Evolutionary conservation across 225 moss, liverwort and hornwort genomes (phyloP), one percentile per base, ranked within the genome.

Genomic region (Ulota crispa): DNA sequence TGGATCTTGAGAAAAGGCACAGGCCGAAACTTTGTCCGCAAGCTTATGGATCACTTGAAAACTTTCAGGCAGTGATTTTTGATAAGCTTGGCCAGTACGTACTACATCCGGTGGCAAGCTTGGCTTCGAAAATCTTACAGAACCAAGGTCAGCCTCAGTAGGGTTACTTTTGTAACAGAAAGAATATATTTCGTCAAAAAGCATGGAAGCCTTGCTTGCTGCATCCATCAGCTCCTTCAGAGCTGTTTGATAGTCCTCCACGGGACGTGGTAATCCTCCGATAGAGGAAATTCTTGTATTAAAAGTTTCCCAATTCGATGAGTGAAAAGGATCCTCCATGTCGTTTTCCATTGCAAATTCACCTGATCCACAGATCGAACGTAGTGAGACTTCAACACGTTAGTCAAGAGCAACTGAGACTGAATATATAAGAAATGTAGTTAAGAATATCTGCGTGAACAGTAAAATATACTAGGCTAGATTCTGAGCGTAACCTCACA

Each of bases 211-310:
- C 75, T 85, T 92, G 73, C 80, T 89, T 66, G 90, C 90, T 73
- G 92, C 90, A 75, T 90, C 88, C 79, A 76, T 66, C 45, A 93
- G 77, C 61, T 93, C 93, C 79, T 89, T 90, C 70, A 93, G 79
- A 52, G 87, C 90, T 61, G 31, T 83, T 66, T 87, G 87, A 77
- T 93, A 93, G 1, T 89, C 87, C 74, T 93, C 92, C 68, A 86
- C 76, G 42, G 92, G 86, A 70, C 88, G 89, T 15, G 84, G 83
- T 53, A 89, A 81, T 64, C 79, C 81, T 77, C 53, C 43, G 6
- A 76, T 72, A 52, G 53, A 61, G 31, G 83, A 72, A 55, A 71
- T 82, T 61, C 71, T 81, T 81, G 78, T 65, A 74, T 59, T 52
- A 8, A 83, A 73, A 39, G 61, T 69, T 69, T 87, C 85, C 87